These are phyloP conservation scores for Proliferodiscus dingleyae DNA, from an alignment of 2,329 filamentous ascomycete species.

Conservation along the genomic window DNA sequence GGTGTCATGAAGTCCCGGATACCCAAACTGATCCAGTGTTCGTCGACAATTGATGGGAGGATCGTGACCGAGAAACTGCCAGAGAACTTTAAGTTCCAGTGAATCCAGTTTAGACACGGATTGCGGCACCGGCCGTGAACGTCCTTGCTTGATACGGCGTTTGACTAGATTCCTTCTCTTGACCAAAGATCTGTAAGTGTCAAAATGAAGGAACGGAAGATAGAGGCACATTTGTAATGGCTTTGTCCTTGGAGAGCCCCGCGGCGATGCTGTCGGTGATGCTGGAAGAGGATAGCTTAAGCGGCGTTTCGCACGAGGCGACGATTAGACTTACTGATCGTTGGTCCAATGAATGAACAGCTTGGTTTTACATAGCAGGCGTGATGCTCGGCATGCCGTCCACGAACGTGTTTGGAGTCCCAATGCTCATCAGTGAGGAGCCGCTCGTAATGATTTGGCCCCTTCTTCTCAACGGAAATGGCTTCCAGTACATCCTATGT, in stretches of 20 bases:
- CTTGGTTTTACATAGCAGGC: slow-evolving; percentile 11
- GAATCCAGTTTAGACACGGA: slow-evolving; percentile 7
- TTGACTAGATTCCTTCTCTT: slow-evolving; percentile 6
- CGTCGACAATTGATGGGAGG: slow-evolving; percentile 10
- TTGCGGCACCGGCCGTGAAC: slow-evolving; percentile 8
- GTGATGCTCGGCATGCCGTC: slow-evolving; percentile 9
- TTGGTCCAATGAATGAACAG: slow-evolving; percentile 4
- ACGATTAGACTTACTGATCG: slow-evolving; percentile 2
- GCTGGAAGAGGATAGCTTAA: neutral
- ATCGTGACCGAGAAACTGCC: slow-evolving; percentile 14
- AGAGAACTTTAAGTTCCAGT: slow-evolving; percentile 7
- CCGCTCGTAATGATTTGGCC: slow-evolving; percentile 1
- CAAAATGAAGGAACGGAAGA: slow-evolving; percentile 8
- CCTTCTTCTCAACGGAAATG: slow-evolving; percentile 10
- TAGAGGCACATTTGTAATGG: slow-evolving; percentile 7
- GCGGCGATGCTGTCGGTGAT: neutral
- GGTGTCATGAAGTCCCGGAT: slow-evolving; percentile 10
- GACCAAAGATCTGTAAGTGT: slow-evolving; percentile 7
- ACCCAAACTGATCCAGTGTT: slow-evolving; percentile 13
- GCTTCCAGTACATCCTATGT: slow-evolving; percentile 1
- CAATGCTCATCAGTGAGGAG: slow-evolving; percentile 6
- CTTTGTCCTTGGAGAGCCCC: neutral
- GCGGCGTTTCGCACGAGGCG: neutral
- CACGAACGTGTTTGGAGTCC: slow-evolving; percentile 11
- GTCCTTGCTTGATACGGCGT: slow-evolving; percentile 6